Percentiles rank a stretch among this genome's conserved stretches.
These are phyloP conservation scores for Biscutella laevigata DNA, from an alignment of 441 rosid species.

Conservation along the genomic window DNA sequence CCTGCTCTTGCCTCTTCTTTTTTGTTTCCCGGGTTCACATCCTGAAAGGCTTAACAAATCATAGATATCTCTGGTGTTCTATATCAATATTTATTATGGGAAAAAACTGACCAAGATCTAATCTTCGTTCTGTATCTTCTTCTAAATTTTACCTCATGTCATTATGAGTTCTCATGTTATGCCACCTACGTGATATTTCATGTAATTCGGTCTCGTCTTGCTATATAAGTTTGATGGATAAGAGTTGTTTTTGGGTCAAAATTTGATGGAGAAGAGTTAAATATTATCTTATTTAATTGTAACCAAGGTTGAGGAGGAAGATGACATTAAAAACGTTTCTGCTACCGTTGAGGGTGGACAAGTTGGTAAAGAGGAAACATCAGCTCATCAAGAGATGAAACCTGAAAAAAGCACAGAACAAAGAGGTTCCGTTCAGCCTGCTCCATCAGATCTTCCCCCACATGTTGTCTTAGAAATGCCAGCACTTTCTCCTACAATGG, in stretches of 20 bases:
- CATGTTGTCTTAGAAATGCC: conserved; percentile 85
- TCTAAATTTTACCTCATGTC: conserved; percentile 8
- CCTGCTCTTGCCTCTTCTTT: conserved; percentile 16
- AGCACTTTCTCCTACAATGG: conserved; percentile 99
- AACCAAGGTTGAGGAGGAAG: conserved; percentile 80
- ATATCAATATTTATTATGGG: conserved; percentile 2
- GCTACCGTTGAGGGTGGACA: conserved; percentile 36
- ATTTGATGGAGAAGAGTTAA: background rate
- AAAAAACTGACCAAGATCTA: background rate
- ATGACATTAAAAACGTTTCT: conserved; percentile 61
- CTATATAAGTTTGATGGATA: background rate
- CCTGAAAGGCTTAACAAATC: conserved; percentile 3
- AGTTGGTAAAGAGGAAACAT: conserved; percentile 40
- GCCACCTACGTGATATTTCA: background rate
- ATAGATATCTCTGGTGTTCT: background rate
- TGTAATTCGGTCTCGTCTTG: conserved; percentile 4
- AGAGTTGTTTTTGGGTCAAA: too few relatives aligned
- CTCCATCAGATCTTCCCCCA: conserved; percentile 62
- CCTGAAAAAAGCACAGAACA: conserved; percentile 33
- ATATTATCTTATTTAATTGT: conserved; percentile 27
- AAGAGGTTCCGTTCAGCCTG: conserved; percentile 32
- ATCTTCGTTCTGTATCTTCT: conserved; percentile 3
- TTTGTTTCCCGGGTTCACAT: conserved; percentile 7
- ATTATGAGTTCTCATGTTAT: conserved; percentile 19
- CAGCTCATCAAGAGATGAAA: conserved; percentile 33